Evolutionary conservation across 2,329 filamentous ascomycete genomes (phyloP), one percentile per base, ranked within the genome.

Genomic region (Stagonosporopsis tanaceti): DNA sequence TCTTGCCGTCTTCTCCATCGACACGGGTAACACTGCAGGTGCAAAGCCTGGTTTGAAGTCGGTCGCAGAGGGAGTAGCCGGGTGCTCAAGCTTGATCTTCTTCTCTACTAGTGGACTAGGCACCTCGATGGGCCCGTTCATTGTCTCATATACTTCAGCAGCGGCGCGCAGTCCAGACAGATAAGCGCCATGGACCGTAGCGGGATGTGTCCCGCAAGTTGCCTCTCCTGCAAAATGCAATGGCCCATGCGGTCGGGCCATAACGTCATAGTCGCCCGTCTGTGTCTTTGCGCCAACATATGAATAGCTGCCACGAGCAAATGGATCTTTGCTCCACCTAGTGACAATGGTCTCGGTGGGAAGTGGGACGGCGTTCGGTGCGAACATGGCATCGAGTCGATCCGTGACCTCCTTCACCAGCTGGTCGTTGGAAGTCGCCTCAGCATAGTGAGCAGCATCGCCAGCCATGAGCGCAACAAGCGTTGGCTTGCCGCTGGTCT

Each of bases 151-250:
- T 2, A 99, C 85, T 70, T 98, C 93, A 3, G 91, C 89, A 11
- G 95, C 95, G 3, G 90, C 95, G 47, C 95, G 89, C 6, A 99
- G 82, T 2, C 95, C 96, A 2, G 95, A 97, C 4, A 99, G 81
- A 72, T 98, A 99, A 8, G 95, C 96, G 6, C 95, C 95, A 66
- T 99, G 95, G 0, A 99, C 95, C 2, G 95, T 99, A 30, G 96
- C 95, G 12, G 96, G 95, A 73, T 99, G 93, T 0, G 93, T 97
- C 44, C 92, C 93, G 67, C 91, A 97, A 0, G 96, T 99, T 59
- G 97, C 95, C 77, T 99, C 95, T 45, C 95, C 95, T 15, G 94
- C 95, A 76, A 99, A 99, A 77, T 94, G 92, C 8, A 99, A 81
- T 63, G 96, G 96, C 30, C 92, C 93, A 30, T 97, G 82, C 1